Evolutionary conservation across 495 filamentous ascomycete species (phyloP), one percentile per base, ranked within the genome.

Genomic region (Aspergillus incahuasiensis): DNA sequence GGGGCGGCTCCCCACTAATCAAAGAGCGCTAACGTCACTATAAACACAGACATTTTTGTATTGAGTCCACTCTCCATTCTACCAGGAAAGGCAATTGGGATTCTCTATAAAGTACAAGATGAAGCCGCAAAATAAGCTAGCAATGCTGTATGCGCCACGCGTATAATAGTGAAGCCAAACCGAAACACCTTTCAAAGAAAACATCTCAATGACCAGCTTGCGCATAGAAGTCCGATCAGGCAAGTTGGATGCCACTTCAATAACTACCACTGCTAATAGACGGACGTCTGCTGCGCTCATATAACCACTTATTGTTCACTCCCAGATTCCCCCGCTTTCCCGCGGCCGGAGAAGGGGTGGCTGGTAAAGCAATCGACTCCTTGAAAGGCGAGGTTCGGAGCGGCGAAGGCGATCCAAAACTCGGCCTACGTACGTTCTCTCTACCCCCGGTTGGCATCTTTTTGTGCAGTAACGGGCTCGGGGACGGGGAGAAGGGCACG

Each of bases 281-380:
- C 35, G 75, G 63, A 32, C 75, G 63, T 28, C 75, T 62, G 46
- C 72, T 74, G 68, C 85, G 86, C 69, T 98, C 89, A 71, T 95
- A 98, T 39, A 96, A 70, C 92, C 92, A 98, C 72, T 88, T 90
- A 69, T 82, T 96, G 61, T 89, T 96, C 61, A 96, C 65, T 12
- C 81, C 79, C 38, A 97, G 77, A 49, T 80, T 88, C 22, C 81
- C 82, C 34, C 86, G 79, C 70, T 87, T 90, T 20, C 81, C 81
- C 1, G 61, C 66, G 15, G 76, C 64, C 6, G 84, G 79, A 40
- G 85, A 90, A 43, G 84, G 89, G 6, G 86, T 89, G 45, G 80
- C 76, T 0, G 83, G 80, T 7, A 60, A 63, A 20, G 66, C 50
- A 63, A 64, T 57, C 22, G 57, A 63, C 68, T 75, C 76, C 25